These are phyloP conservation scores for Hyaloperonospora arabidopsidis DNA, from an alignment of 352 stramenopile genomes.

Conservation along the genomic window DNA sequence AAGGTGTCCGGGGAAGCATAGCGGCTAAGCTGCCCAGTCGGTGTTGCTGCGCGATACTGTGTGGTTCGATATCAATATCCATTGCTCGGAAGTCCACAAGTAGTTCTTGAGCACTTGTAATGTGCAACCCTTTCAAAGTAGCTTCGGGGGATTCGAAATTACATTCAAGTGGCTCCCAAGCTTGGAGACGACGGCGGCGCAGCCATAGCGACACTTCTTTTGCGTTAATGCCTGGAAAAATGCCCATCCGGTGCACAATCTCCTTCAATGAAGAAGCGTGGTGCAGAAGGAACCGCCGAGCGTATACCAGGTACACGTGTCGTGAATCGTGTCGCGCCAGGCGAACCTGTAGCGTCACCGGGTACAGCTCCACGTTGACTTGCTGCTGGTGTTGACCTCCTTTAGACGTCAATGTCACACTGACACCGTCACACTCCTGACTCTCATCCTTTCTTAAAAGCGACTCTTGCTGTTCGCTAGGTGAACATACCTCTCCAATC, in stretches of 20 bases:
- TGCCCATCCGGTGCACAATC: conserved; percentile 46
- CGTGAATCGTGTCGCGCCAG: conserved; percentile 47
- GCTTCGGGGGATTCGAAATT: conserved; percentile 35
- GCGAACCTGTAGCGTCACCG: conserved; percentile 44
- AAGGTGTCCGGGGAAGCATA: conserved; percentile 17
- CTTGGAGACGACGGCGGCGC: conserved; percentile 42
- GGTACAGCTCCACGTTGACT: conserved; percentile 46
- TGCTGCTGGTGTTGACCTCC: conserved; percentile 12
- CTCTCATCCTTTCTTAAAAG: conserved; percentile 11
- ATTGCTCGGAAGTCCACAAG: conserved; percentile 60
- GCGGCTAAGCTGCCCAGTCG: conserved; percentile 17
- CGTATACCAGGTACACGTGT: conserved; percentile 51
- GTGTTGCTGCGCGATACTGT: conserved; percentile 22
- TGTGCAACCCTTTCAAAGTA: conserved; percentile 34
- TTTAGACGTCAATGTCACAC: neutral
- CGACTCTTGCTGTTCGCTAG: conserved; percentile 17
- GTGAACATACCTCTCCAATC: conserved; percentile 18
- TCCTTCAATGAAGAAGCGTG: conserved; percentile 39
- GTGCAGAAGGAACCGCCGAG: conserved; percentile 39
- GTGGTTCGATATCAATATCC: conserved; percentile 23
- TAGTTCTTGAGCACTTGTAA: conserved; percentile 49
- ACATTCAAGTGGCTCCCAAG: conserved; percentile 52
- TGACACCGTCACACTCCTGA: too few relatives aligned
- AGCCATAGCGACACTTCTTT: conserved; percentile 58
- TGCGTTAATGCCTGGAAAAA: conserved; percentile 45